Evolutionary conservation across 1,284 basidiomycete genomes (phyloP), one percentile per base, ranked within the genome.

Genomic region (Ganoderma boninense): DNA sequence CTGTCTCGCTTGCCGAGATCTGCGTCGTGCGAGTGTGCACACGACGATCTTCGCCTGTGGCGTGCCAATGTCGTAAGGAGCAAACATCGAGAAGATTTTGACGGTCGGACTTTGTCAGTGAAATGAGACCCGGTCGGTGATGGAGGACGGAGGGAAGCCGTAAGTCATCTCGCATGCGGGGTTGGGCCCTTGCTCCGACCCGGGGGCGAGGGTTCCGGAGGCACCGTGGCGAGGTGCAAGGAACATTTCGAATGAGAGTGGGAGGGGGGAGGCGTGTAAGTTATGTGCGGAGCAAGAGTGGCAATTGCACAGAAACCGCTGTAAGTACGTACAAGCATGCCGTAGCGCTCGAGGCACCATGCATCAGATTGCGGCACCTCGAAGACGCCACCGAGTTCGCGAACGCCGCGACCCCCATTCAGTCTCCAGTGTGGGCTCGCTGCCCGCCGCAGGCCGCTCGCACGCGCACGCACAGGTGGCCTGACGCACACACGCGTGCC

Each of bases 351-450:
- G 35, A n/a, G 18, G 20, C 38, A 26, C 49, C 14, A 54, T 6
- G 49, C n/a, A 38, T 40, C 57, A 38, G 57, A 54, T 26, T n/a
- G 23, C 35, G 18, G 18, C 38, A 35, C 35, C 46, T 49, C 46
- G 62, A 64, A 52, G 52, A 52, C 62, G 62, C 62, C 62, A 64
- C 62, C 32, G 42, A 38, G 29, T 64, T 52, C 62, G 62, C 46
- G 62, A 49, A 64, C 46, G n/a, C 43, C 14, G 29, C 29, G 16
- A 40, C 35, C 32, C 35, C 32, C 38, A 40, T 40, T 40, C 38
- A 40, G 6, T 60, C 23, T 40, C 40, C 35, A 60, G 11, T 60
- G 57, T 38, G 57, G 23, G 18, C 57, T 18, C 57, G 18, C 38
- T 40, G 57, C 57, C 1, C 57, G 7, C 20, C 14, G 56, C 32